Evolutionary conservation across 495 filamentous ascomycete species (phyloP).

Genomic region (Penicillium paxilli): DNA sequence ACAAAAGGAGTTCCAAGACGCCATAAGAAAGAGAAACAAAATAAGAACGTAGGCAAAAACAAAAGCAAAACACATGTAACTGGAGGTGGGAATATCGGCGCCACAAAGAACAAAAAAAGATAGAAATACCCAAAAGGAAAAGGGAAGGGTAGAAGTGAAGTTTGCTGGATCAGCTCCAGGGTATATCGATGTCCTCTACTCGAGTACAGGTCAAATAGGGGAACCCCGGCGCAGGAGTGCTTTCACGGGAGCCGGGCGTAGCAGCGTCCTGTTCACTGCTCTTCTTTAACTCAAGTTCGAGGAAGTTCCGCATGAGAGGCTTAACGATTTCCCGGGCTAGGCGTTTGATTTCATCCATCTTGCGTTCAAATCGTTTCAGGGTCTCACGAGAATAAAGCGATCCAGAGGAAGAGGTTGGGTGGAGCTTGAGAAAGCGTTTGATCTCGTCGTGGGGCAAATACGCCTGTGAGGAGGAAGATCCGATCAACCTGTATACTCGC

Average conservation of each 20-base stretch:
- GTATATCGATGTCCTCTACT: conserved; percentile 74
- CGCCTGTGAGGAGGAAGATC: conserved; percentile 51
- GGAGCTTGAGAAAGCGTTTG: conserved; percentile 80
- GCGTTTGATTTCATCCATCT: conserved; percentile 83
- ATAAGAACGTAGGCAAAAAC: too few species aligned
- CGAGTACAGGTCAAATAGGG: conserved; percentile 80
- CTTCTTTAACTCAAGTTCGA: conserved; percentile 69
- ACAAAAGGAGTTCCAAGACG: background rate
- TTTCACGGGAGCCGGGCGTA: conserved; percentile 12
- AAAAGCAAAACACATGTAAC: too few species aligned
- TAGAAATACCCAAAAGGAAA: background rate
- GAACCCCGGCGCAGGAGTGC: conserved; percentile 35
- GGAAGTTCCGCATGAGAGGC: conserved; percentile 78
- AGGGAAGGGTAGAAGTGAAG: background rate
- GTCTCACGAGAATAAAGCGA: conserved; percentile 74
- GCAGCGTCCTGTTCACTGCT: conserved; percentile 19
- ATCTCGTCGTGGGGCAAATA: conserved; percentile 85
- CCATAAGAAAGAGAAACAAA: background rate
- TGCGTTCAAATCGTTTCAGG: conserved; percentile 76
- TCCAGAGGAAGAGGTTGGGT: conserved; percentile 45
- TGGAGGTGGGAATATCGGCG: background rate
- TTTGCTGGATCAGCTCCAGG: conserved; percentile 57
- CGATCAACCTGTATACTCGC: conserved; percentile 71
- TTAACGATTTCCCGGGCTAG: conserved; percentile 80
- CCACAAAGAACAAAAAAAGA: background rate